Conservation (phyloP, 345 rosid species). For the Erucastrum elatum region DNA sequence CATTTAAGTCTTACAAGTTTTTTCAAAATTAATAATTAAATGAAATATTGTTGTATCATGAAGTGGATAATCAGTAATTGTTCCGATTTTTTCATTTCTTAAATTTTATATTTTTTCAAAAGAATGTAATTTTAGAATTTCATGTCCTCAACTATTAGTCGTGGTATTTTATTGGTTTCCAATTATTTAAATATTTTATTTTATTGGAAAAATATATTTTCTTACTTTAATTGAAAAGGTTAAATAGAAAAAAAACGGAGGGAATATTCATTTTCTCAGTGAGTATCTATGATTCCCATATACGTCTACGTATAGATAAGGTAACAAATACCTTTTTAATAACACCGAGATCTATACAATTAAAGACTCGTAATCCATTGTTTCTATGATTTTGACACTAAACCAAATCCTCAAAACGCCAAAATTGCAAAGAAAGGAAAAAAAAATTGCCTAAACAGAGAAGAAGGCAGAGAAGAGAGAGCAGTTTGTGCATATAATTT, state of each 20-base stretch:
- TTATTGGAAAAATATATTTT: neutral
- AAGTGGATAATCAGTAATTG: neutral
- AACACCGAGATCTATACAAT: neutral
- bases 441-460: neutral
- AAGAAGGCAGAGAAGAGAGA: neutral
- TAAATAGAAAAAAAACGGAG: neutral
- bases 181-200: too few species aligned
- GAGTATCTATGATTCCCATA: neutral
- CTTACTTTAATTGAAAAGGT: neutral
- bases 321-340: slow-evolving; percentile 10
- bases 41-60: neutral
- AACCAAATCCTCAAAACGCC: neutral
- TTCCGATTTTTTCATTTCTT: neutral
- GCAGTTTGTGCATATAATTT: slow-evolving; percentile 13
- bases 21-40: neutral
- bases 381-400: slow-evolving; percentile 16
- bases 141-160: too few species aligned
- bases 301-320: slow-evolving; percentile 22
- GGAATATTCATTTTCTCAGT: neutral
- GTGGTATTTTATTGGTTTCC: too few species aligned
- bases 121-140: too few species aligned
- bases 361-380: slow-evolving; percentile 23
- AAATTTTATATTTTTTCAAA: too few species aligned
- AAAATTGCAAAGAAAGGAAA: neutral
- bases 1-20: neutral